phyloP scores from a whole-genome alignment of 2,329 filamentous ascomycete genomes.

The Calonectria pteridis region DNA sequence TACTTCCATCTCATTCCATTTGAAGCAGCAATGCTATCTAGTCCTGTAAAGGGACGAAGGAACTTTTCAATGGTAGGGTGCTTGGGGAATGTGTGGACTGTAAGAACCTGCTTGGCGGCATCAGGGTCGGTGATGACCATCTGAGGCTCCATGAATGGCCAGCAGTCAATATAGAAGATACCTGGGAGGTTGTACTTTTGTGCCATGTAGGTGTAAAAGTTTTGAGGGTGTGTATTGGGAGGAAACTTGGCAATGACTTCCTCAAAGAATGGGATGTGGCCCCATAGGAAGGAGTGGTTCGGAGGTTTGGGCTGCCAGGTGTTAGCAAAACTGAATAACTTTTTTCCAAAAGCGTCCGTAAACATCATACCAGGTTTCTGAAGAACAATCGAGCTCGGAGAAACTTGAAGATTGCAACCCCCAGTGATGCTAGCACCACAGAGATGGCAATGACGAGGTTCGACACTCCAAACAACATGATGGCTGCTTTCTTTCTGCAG shows the following conservation, averaged over 20 bases:
- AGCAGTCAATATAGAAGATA: constrained; percentile 6
- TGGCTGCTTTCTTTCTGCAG: neutral
- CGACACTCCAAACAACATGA: constrained; percentile 5
- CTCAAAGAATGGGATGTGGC: neutral
- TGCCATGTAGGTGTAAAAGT: constrained; percentile 9
- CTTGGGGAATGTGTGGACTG: constrained; percentile 3
- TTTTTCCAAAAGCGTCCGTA: too few species aligned
- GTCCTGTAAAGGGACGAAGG: neutral
- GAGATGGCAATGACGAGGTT: constrained; percentile 9
- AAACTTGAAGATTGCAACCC: neutral
- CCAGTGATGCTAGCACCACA: neutral
- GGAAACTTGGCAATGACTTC: neutral
- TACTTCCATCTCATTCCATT: neutral
- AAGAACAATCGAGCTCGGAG: constrained; percentile 4
- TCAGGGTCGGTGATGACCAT: constrained; percentile 10
- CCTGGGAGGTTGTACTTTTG: neutral
- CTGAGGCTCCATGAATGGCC: neutral
- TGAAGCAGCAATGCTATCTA: neutral
- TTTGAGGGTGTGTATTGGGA: neutral
- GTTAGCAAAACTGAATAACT: neutral
- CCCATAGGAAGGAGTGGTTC: neutral
- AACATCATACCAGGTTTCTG: neutral
- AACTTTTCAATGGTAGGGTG: neutral
- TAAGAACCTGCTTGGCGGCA: neutral
- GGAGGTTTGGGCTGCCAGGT: neutral